Evolutionary conservation across 177 flowering plant species (phyloP), one percentile per base, ranked within the genome.

Genomic region (Tripterygium wilfordii): DNA sequence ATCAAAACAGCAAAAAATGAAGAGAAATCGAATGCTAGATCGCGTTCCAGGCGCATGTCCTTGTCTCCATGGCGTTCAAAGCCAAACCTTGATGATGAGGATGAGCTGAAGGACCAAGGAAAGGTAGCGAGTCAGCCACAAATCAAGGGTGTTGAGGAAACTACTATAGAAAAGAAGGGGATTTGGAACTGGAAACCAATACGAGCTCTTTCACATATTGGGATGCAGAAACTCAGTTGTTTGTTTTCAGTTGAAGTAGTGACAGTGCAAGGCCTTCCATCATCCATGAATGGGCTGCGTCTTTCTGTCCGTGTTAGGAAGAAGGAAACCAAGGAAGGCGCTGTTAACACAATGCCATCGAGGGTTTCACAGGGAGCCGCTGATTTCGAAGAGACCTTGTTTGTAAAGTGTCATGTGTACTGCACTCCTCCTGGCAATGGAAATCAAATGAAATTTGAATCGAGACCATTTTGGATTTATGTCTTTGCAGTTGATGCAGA

Each of bases 161-260:
- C 56, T 10, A 24, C 58, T 5, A 49, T 54, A 1, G 74, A 74
- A 50, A 88, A 83, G 75, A 82, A 79, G 53, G 94, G 96, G 21
- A 48, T 91, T 19, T 83, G 95, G 98, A 85, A 71, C 16, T 92
- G 98, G 98, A 88, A 88, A 71, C 88, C 96, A 1, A 79, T 92
- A 26, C 67, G 95, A 24, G 98, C 85, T 6, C 66, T 92, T 35
- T 52, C 87, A 1, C 96, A 80, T 48, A 77, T 92, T 19, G 71
- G 83, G 14, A 92, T 69, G 95, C 88, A 79, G 61, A 84, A 83
- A 49, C 19, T 88, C 50, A 78, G 88, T 47, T 79, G 85, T 42
- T 53, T 88, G 64, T 82, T 92, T 60, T 92, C 98, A 8, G 83
- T 92, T 5, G 95, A 92, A 54, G 87, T 92, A 8, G 88, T 85